A percentile compares a stretch with the other conserved stretches of the same genome.
Conservation (phyloP, 2,329 filamentous ascomycete genomes). For the Ustilaginoidea virens region DNA sequence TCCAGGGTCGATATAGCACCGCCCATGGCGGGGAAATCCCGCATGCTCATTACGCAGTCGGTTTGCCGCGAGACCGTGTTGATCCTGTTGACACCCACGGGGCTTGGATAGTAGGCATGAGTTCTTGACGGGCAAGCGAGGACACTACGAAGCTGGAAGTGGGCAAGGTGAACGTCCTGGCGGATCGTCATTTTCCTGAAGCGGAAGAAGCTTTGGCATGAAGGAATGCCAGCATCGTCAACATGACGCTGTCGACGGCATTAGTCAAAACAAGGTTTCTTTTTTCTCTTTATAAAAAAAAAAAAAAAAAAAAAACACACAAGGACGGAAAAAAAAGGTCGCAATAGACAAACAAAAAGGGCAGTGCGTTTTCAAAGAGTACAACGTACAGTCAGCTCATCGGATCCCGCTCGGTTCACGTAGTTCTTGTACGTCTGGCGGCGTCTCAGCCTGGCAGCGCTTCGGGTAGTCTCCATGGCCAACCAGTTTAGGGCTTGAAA, state of each 20-base stretch:
- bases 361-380: too few relatives aligned
- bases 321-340: too few relatives aligned
- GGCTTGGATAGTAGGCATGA: constrained; percentile 40
- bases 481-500: constrained; percentile 45
- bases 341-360: too few relatives aligned
- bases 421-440: constrained; percentile 40
- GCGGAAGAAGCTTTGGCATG: constrained; percentile 35
- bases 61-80: constrained; percentile 32
- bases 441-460: constrained; percentile 31
- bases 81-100: constrained; percentile 32
- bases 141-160: constrained; percentile 51
- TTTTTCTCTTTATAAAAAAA: too few relatives aligned
- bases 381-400: constrained; percentile 32
- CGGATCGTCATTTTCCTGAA: constrained; percentile 42
- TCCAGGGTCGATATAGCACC: constrained; percentile 34
- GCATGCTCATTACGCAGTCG: constrained; percentile 29
- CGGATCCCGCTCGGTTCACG: constrained; percentile 32
- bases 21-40: constrained; percentile 18
- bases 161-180: constrained; percentile 37
- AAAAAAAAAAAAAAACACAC: too few relatives aligned
- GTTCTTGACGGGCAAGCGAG: constrained; percentile 40
- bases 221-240: constrained; percentile 16
- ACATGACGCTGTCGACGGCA: constrained; percentile 3
- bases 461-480: constrained; percentile 33
- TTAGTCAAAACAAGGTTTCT: not conserved